Conservation (phyloP, 305 asterid genomes). For the Fraxinus velutina region DNA sequence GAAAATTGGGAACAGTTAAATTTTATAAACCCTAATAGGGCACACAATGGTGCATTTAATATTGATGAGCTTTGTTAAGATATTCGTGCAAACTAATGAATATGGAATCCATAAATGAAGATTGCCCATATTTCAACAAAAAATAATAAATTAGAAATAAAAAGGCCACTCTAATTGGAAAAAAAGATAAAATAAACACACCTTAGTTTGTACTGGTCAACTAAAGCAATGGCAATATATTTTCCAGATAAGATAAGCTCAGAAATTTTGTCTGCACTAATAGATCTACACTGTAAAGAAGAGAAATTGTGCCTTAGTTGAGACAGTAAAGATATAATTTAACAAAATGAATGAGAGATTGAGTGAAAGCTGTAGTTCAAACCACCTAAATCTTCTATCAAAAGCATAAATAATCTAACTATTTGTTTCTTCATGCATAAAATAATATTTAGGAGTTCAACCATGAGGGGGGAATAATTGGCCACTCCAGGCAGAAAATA, state of each 20-base stretch:
- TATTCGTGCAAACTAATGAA: neutral
- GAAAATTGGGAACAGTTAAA: neutral
- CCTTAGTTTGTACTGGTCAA: constrained; percentile 82
- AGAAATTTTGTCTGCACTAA: constrained; percentile 60
- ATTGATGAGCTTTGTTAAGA: neutral
- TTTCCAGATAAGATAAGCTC: constrained; percentile 63
- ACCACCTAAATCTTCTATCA: constrained; percentile 9
- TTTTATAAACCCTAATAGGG: neutral
- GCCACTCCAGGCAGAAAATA: neutral
- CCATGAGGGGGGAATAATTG: neutral
- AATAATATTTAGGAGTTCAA: neutral
- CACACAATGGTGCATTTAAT: neutral
- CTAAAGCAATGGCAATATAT: constrained; percentile 71
- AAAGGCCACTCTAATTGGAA: neutral
- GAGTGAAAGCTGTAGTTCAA: neutral
- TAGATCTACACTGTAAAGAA: constrained; percentile 75
- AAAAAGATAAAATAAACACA: constrained; percentile 14
- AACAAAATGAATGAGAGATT: neutral
- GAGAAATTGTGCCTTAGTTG: constrained; percentile 27
- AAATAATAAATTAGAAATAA: neutral
- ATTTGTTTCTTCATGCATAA: neutral
- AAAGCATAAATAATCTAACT: neutral
- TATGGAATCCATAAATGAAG: neutral
- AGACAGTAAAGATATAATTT: neutral
- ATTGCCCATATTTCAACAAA: neutral